Evolutionary conservation across 805 yeast species (phyloP), one percentile per base, ranked within the genome.

Genomic region (Nakazawaea pomicola): DNA sequence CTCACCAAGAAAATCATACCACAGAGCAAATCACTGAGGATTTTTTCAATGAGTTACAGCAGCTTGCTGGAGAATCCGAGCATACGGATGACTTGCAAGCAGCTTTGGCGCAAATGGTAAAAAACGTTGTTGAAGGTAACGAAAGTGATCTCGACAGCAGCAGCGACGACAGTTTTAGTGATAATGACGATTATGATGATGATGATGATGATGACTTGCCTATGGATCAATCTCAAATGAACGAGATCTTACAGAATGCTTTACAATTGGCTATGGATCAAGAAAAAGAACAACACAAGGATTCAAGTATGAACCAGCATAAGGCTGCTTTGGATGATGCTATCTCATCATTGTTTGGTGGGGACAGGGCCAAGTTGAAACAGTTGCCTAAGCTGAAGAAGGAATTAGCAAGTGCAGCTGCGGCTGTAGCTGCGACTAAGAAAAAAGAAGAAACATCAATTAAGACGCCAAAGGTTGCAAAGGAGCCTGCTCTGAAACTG

Each of bases 161-260:
- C n/a, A n/a, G n/a, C n/a, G n/a, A n/a, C n/a, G n/a, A n/a, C n/a
- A n/a, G n/a, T n/a, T n/a, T n/a, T n/a, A n/a, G n/a, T n/a, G n/a
- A n/a, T n/a, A n/a, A n/a, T n/a, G n/a, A n/a, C n/a, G n/a, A n/a
- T n/a, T 37, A 33, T 5, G 31, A 34, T 27, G 20, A 27, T 21
- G 30, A 30, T 15, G 35, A 16, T 19, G 39, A 39, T 7, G 28
- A 18, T 31, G 34, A 20, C 3, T n/a, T 34, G 31, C 77, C 74
- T 20, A 63, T 81, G 44, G 86, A 81, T 51, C 69, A 64, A 40
- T 53, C 63, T 41, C 74, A 70, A 44, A 71, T 83, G 77, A 80
- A 76, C 51, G 83, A 76, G 49, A 83, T 83, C 48, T 72, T 83
- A 69, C 87, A 80, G 48, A 81, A 81, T 60, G 93, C 91, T 1